phyloP scores from a whole-genome alignment of 140 eudicot species.

The Erigeron philadelphicus region DNA sequence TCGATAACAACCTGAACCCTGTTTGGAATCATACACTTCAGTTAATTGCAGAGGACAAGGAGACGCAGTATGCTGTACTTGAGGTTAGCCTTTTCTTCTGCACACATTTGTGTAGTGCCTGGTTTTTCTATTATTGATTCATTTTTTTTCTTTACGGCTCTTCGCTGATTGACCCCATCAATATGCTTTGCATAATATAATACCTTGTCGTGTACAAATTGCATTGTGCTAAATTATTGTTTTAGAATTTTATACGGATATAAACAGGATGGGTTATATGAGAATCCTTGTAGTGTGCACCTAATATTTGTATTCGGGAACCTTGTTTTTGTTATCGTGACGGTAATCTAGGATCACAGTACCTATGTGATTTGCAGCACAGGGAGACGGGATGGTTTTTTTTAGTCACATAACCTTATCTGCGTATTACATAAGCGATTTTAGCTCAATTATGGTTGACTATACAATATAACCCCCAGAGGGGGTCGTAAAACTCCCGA shows the following conservation, averaged over 20 bases:
- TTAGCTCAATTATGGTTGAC: not conserved
- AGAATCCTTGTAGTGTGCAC: no score
- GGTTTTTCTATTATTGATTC: not conserved
- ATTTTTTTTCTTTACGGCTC: not conserved
- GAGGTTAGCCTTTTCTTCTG: conserved; percentile 48
- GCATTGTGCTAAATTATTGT: not conserved
- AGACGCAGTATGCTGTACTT: conserved; percentile 66
- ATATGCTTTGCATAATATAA: not conserved
- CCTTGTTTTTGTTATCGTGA: no score
- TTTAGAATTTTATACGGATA: no score
- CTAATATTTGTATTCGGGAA: no score
- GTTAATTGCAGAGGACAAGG: conserved; percentile 89
- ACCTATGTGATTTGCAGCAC: no score
- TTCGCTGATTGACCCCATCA: not conserved
- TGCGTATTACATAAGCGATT: no score
- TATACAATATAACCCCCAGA: not conserved
- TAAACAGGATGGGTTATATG: no score
- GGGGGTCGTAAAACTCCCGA: no score
- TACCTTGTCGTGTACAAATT: not conserved
- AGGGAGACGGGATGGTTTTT: no score
- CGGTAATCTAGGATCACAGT: no score
- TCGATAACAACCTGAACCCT: conserved; percentile 84
- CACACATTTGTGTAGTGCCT: not conserved
- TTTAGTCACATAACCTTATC: no score
- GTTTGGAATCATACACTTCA: conserved; percentile 74